Evolutionary conservation across 192 early-diverging fungal species (phyloP).

Genomic region (Borealophlyctis nickersoniae): DNA sequence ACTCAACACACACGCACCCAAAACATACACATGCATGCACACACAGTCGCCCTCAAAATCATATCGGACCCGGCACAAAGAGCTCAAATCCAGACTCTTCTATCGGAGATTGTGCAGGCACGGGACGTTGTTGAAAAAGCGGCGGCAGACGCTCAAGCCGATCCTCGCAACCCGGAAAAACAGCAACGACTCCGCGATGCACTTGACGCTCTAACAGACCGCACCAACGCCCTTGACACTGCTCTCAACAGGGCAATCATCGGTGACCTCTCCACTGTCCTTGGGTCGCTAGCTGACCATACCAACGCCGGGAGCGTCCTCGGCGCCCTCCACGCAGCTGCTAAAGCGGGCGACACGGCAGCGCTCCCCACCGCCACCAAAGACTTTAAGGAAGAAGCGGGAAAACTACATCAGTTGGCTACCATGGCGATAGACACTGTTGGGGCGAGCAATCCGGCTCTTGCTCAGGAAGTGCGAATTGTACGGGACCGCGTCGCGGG

Average conservation of each 20-base stretch:
- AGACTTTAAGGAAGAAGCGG: slow-evolving; percentile 22
- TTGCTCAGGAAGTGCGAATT: slow-evolving; percentile 21
- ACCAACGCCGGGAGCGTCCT: slow-evolving; percentile 9
- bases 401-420: neutral
- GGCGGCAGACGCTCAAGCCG: neutral
- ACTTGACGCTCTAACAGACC: slow-evolving; percentile 7
- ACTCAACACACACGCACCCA: neutral
- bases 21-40: neutral
- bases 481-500: slow-evolving; percentile 10
- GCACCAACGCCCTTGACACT: slow-evolving; percentile 27
- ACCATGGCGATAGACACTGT: slow-evolving; percentile 22
- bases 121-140: slow-evolving; percentile 16
- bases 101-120: slow-evolving; percentile 13
- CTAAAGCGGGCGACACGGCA: slow-evolving; percentile 12
- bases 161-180: slow-evolving; percentile 6
- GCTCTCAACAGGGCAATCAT: slow-evolving; percentile 28
- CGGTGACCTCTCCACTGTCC: slow-evolving; percentile 14
- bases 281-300: slow-evolving; percentile 17
- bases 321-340: slow-evolving; percentile 20
- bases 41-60: slow-evolving; percentile 15
- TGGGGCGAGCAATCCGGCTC: slow-evolving; percentile 5
- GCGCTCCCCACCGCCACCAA: slow-evolving; percentile 13
- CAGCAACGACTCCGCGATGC: slow-evolving; percentile 16
- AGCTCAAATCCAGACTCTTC: slow-evolving; percentile 11
- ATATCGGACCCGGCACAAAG: slow-evolving; percentile 15